Evolutionary conservation across 345 rosid genomes (phyloP), one percentile per base, ranked within the genome.

Genomic region (Salix dunnii): DNA sequence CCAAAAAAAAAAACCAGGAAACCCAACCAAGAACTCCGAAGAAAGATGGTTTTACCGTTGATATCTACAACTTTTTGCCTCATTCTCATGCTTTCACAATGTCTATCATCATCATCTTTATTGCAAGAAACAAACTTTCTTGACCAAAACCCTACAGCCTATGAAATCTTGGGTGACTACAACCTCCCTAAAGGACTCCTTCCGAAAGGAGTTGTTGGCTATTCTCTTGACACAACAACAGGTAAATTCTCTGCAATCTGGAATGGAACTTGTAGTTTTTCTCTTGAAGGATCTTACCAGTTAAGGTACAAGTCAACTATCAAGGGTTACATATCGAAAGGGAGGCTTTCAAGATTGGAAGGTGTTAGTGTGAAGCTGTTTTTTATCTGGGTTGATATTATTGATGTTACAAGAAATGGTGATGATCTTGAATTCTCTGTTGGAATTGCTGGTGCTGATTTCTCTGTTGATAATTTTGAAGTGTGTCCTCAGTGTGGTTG

Each of bases 401-500:
- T 90, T 51, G 94, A 90, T 83, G 94, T 90, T 63, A 84, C 73
- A 0, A 82, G 91, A 74, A 85, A 55, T 17, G 91, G 90, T 3
- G 87, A 84, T 77, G 77, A 79, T 14, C 85, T 90, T 62, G 85
- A 86, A n/a, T 90, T 90, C 84, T 86, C 88, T 33, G 90, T 89
- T 49, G 92, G 92, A 68, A 89, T 89, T 68, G 82, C 91, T 7
- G 90, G 89, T 53, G 94, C 94, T 73, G 85, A 68, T 14, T 90
- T 90, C 68, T 87, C 91, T 3, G 68, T 87, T 51, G 91, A 85
- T 78, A 89, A 89, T 67, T 90, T 94, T 63, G 90, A 76, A 66
- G 97, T 85, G 83, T 83, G 86, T 42, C 97, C 98, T 35, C 97
- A 90, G 67, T 94, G 98, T 82, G 96, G 97, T 14, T 91, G 98